These are phyloP conservation scores for Aspergillus caelatus DNA, from an alignment of 2,329 filamentous ascomycete genomes.

Conservation along the genomic window DNA sequence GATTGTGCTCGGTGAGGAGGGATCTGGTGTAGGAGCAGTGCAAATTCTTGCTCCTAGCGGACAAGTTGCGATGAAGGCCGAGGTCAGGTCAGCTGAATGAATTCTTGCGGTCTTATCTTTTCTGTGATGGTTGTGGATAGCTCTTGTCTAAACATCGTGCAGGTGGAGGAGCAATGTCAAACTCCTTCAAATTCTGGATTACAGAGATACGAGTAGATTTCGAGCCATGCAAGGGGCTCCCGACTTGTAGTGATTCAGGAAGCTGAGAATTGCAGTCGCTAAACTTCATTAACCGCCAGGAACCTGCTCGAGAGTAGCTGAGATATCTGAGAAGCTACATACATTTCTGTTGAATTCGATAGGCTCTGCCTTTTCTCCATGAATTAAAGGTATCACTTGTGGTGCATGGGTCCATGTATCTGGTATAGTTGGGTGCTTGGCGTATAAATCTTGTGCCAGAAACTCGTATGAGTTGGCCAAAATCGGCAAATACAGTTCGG, in stretches of 20 bases:
- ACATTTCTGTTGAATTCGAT: constrained; percentile 10
- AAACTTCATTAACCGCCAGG: background rate
- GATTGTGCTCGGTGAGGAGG: constrained; percentile 42
- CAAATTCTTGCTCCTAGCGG: constrained; percentile 37
- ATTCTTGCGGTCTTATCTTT: background rate
- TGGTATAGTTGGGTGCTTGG: constrained; percentile 9
- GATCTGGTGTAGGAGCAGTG: constrained; percentile 31
- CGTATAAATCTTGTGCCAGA: constrained; percentile 13
- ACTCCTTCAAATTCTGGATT: background rate
- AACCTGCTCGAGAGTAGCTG: background rate
- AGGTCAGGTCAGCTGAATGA: constrained; percentile 26
- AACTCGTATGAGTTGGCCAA: constrained; percentile 11
- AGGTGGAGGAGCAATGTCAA: background rate
- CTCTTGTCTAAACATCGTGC: background rate
- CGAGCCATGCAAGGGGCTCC: background rate
- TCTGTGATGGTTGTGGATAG: background rate
- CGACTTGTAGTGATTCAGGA: background rate
- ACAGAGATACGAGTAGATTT: background rate
- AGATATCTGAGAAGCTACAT: background rate
- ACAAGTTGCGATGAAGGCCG: constrained; percentile 42
- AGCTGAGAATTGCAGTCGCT: background rate
- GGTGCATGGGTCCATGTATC: constrained; percentile 13
- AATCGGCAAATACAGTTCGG: constrained; percentile 8
- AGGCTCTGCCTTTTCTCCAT: constrained; percentile 10
- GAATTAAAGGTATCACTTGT: constrained; percentile 8